A percentile compares a stretch with the other conserved stretches of the same genome.
Conservation (phyloP, 768 basidiomycete genomes). For the Hericium alpestre region DNA sequence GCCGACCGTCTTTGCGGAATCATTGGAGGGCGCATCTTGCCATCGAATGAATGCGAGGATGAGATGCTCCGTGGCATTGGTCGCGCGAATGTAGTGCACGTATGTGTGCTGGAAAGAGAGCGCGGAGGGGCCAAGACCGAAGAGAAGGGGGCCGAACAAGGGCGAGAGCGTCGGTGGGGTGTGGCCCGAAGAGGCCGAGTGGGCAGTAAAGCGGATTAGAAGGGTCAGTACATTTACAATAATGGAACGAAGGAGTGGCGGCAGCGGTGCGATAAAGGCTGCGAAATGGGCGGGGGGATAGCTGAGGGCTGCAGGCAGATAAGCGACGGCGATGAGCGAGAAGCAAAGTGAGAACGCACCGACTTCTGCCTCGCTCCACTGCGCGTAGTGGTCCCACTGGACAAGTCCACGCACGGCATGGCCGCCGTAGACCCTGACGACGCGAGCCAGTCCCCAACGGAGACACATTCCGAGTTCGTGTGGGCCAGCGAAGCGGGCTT, state of each 20-base stretch:
- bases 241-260: conserved; percentile 45
- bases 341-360: conserved; percentile 33
- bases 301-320: conserved; percentile 33
- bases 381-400: conserved; percentile 73
- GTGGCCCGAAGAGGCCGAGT: conserved; percentile 77
- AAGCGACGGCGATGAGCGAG: conserved; percentile 2
- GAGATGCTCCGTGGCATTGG: conserved; percentile 85
- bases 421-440: conserved; percentile 59
- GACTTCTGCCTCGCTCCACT: conserved; percentile 75
- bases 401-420: conserved; percentile 75
- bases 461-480: conserved; percentile 88
- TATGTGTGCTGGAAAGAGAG: conserved; percentile 50
- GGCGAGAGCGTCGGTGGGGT: conserved; percentile 85
- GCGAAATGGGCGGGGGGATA: conserved; percentile 70
- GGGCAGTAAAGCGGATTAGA: conserved; percentile 70
- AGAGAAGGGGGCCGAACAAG: conserved; percentile 82
- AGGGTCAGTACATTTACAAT: conserved; percentile 69
- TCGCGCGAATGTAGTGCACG: conserved; percentile 64
- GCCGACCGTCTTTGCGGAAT: conserved; percentile 22
- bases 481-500: conserved; percentile 73
- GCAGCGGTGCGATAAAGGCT: conserved; percentile 48
- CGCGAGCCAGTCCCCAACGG: conserved; percentile 82
- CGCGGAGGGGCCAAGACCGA: conserved; percentile 57
- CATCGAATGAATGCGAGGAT: conserved; percentile 84
- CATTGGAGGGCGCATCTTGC: conserved; percentile 40